Evolutionary conservation across 2,329 filamentous ascomycete genomes (phyloP).

Genomic region (Colletotrichum somersetense): DNA sequence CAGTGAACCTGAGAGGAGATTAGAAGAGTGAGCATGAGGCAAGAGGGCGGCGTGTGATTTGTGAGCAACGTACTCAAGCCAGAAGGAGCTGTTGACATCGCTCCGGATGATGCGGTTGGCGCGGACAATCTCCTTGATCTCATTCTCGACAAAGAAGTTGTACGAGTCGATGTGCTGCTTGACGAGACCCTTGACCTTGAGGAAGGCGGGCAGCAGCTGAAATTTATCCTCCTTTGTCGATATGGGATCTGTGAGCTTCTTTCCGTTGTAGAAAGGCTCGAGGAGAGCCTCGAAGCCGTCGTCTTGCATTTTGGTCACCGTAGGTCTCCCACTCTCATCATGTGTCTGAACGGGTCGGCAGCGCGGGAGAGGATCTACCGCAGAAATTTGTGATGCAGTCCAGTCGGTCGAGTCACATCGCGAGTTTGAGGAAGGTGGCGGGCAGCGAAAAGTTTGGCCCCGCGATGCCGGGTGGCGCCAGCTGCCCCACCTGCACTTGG

Average conservation of each 20-base stretch:
- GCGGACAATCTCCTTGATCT: slow-evolving; percentile 96
- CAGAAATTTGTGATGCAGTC: slow-evolving; percentile 27
- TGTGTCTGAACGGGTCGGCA: slow-evolving; percentile 19
- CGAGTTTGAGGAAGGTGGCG: slow-evolving; percentile 34
- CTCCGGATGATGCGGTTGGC: slow-evolving; percentile 90
- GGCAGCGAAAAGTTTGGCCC: slow-evolving; percentile 44
- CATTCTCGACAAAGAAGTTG: slow-evolving; percentile 97
- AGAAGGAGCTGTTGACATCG: slow-evolving; percentile 93
- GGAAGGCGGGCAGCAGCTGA: slow-evolving; percentile 95
- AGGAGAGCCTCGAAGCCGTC: slow-evolving; percentile 76
- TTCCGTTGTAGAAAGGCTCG: slow-evolving; percentile 77
- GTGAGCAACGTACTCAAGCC: slow-evolving; percentile 72
- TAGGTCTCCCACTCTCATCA: slow-evolving; percentile 37
- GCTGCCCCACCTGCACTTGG: slow-evolving; percentile 9
- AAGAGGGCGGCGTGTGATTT: too few relatives aligned
- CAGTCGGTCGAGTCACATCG: slow-evolving; percentile 36
- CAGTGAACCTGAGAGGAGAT: slow-evolving; percentile 70
- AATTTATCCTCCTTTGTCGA: slow-evolving; percentile 87
- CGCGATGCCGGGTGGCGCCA: slow-evolving; percentile 41
- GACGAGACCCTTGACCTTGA: slow-evolving; percentile 96
- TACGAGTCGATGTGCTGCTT: slow-evolving; percentile 99
- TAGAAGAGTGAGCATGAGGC: slow-evolving; percentile 11
- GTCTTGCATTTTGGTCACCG: slow-evolving; percentile 64
- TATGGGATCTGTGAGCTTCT: slow-evolving; percentile 74
- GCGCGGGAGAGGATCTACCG: slow-evolving; percentile 14